These are phyloP conservation scores for Annulohypoxylon bovei DNA, from an alignment of 495 filamentous ascomycete species.

Conservation along the genomic window DNA sequence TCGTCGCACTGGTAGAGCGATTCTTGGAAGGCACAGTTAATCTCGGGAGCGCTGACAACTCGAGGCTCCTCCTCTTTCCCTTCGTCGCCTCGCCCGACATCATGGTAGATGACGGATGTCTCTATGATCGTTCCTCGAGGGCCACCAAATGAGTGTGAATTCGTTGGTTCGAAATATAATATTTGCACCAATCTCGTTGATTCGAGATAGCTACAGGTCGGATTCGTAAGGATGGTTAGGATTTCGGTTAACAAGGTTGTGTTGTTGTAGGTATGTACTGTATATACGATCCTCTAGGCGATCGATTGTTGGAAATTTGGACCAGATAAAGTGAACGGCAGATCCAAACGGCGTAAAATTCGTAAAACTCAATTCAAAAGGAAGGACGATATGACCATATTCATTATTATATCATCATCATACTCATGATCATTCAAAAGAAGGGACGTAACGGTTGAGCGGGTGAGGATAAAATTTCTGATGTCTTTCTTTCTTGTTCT, in stretches of 20 bases:
- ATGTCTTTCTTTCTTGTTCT: conserved; percentile 21
- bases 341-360: conserved; percentile 31
- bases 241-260: conserved; percentile 9
- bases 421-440: conserved; percentile 27
- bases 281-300: conserved; percentile 12
- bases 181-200: conserved; percentile 13
- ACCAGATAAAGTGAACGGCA: conserved; percentile 24
- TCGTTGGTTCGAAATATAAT: conserved; percentile 12
- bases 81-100: conserved; percentile 19
- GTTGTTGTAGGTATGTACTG: not conserved
- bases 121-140: conserved; percentile 8
- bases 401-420: conserved; percentile 36
- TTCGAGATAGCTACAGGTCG: conserved; percentile 10
- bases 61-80: conserved; percentile 20
- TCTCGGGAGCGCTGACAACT: conserved; percentile 27
- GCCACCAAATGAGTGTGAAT: conserved; percentile 13
- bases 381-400: conserved; percentile 37
- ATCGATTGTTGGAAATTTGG: conserved; percentile 9
- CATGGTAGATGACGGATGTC: not conserved
- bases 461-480: conserved; percentile 13
- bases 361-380: conserved; percentile 29
- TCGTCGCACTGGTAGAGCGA: not conserved
- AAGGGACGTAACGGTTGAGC: conserved; percentile 22
- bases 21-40: conserved; percentile 20
- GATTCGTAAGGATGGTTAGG: conserved; percentile 22